These are phyloP conservation scores for Eimeria necatrix DNA, from an alignment of 169 alveolate genomes.

Conservation along the genomic window DNA sequence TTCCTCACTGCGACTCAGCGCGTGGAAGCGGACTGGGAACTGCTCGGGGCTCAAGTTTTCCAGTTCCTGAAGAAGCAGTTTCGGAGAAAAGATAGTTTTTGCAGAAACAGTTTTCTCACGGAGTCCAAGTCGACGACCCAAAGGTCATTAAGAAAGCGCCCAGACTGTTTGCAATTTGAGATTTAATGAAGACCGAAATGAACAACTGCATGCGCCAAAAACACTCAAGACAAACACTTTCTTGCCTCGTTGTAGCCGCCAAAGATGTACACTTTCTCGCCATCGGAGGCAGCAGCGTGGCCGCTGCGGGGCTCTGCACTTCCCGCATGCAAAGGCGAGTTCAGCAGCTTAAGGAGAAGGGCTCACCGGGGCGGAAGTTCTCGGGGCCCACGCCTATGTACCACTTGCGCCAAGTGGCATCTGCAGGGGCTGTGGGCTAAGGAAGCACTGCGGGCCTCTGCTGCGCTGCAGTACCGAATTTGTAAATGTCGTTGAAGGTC, in stretches of 20 bases:
- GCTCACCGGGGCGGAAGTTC: conserved; percentile 71
- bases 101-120: not conserved
- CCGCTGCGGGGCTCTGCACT: conserved; percentile 81
- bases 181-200: too few relatives aligned
- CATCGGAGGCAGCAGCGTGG: conserved; percentile 82
- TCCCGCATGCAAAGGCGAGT: not conserved
- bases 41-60: conserved; percentile 39
- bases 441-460: not conserved
- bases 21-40: conserved; percentile 72
- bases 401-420: conserved; percentile 64
- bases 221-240: not conserved
- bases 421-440: not conserved
- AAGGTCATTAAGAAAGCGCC: conserved; percentile 78
- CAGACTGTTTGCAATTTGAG: conserved; percentile 39
- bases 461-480: conserved; percentile 73
- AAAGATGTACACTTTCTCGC: conserved; percentile 78
- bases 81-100: not conserved
- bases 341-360: not conserved
- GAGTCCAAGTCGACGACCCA: conserved; percentile 79
- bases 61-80: not conserved
- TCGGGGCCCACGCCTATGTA: conserved; percentile 71
- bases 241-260: conserved; percentile 82
- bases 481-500: conserved; percentile 80
- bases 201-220: not conserved
- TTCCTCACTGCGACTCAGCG: conserved; percentile 30